A percentile compares a stretch with the other conserved stretches of the same genome.
phyloP scores from a whole-genome alignment of 2,329 filamentous ascomycete genomes.

The Fusarium devonianum region DNA sequence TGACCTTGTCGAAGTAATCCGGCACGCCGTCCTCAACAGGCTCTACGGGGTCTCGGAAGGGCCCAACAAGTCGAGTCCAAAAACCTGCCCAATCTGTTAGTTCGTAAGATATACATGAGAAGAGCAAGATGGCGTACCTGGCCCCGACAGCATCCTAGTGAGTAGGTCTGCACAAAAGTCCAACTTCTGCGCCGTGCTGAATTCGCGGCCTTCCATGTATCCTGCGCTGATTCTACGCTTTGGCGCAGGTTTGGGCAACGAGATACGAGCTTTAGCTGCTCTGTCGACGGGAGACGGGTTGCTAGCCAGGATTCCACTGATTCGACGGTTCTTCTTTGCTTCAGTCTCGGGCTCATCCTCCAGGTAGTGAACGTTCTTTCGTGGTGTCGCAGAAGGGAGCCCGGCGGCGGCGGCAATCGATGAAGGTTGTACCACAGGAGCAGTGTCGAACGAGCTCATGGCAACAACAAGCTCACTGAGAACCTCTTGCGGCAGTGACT shows the following conservation, averaged over 20 bases:
- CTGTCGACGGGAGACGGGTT: conserved; percentile 31
- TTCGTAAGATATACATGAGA: neutral
- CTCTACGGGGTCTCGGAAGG: conserved; percentile 67
- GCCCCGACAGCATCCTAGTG: conserved; percentile 67
- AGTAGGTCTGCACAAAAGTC: conserved; percentile 66
- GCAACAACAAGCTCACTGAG: conserved; percentile 68
- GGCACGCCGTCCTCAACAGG: conserved; percentile 64
- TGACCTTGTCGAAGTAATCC: conserved; percentile 68
- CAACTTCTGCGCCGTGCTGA: conserved; percentile 56
- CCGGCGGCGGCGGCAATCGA: conserved; percentile 24
- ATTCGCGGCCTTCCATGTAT: conserved; percentile 43
- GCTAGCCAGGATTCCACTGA: conserved; percentile 34
- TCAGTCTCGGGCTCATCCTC: conserved; percentile 54
- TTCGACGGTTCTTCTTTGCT: conserved; percentile 54
- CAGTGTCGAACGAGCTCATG: conserved; percentile 63
- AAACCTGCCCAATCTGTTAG: conserved; percentile 55
- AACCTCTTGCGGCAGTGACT: conserved; percentile 67
- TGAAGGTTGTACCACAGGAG: conserved; percentile 43
- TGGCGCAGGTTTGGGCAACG: conserved; percentile 45
- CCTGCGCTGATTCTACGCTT: conserved; percentile 48
- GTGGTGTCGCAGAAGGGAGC: conserved; percentile 34
- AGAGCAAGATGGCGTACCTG: conserved; percentile 51
- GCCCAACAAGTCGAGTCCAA: conserved; percentile 71
- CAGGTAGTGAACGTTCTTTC: conserved; percentile 60
- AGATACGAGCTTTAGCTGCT: conserved; percentile 42